Base-by-base conservation (phyloP, 1,139 yeast species). In the Scheffersomyces segobiensis region DNA sequence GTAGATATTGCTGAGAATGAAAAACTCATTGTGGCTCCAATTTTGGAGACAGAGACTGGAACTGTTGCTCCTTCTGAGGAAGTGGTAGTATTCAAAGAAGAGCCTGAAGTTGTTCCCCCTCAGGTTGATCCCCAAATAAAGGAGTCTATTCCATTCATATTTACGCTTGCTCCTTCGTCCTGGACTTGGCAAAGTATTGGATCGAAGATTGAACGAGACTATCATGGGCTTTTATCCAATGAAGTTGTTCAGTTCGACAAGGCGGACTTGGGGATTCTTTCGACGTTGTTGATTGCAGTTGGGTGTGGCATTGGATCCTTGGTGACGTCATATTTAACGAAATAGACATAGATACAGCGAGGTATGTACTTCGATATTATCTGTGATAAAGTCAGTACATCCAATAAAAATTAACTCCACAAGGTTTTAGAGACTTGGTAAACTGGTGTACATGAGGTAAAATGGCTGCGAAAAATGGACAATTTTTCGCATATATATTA, bases 231-330 rank as follows among this genome's bases (percentile, higher is more conserved):
- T n/a, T 50, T 55, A 10, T 67, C 75, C 5, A 64, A 66, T 14
- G 64, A 65, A 5, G 56, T 70, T 5, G 55, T 74, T 14, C 66
- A 67, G 55, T 58, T 75, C 51, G 66, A 67, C 47, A 74, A 73
- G 58, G 51, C 56, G 5, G 76, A 75, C 20, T 63, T 75, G 20
- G 73, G 70, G 18, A 47, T 71, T 2, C 53, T 72, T 21, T 62
- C 72, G 0, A 59, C 67, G 2, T 54, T 64, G 1, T 52, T 70
- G 19, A 61, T 71, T 3, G 19, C 68, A 2, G 5, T 70, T 5
- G 74, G 73, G 5, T 70, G 74, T 51, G 60, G 63, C 4, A 18
- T 71, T 3, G 76, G 76, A 7, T 64, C 72, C 56, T 52, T 69
- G 39, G 18, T 72, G 12, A 67, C 76, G 19, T 32, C 12, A 17